These are phyloP conservation scores for Hemisphaericaspora subhashii DNA, from an alignment of 1,139 yeast species.

Conservation along the genomic window DNA sequence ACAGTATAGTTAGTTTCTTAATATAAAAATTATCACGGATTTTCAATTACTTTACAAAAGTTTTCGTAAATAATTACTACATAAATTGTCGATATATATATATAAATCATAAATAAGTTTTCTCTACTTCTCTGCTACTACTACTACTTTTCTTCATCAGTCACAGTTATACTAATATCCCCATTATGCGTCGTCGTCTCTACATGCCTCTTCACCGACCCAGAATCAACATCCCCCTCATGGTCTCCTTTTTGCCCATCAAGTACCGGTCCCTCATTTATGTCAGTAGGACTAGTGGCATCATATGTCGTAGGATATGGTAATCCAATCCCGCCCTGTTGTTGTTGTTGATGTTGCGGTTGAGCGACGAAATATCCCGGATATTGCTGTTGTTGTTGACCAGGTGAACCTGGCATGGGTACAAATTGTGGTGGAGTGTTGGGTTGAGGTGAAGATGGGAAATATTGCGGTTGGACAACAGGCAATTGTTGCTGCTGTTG, in stretches of 20 bases:
- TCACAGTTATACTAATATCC: constrained; percentile 10
- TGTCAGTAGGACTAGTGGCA: neutral
- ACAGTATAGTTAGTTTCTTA: constrained; percentile 6
- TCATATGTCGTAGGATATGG: constrained; percentile 13
- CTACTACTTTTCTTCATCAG: constrained; percentile 6
- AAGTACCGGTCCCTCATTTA: neutral
- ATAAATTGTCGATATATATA: neutral
- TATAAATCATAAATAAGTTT: neutral
- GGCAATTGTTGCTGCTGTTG: constrained; percentile 20
- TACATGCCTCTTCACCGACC: neutral
- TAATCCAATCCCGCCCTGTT: constrained; percentile 5
- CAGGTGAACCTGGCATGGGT: constrained; percentile 12
- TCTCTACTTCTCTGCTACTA: neutral
- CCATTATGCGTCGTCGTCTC: constrained; percentile 3
- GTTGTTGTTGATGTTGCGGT: constrained; percentile 10
- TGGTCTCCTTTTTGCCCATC: neutral
- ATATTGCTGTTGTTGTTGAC: constrained; percentile 1
- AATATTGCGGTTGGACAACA: constrained; percentile 45
- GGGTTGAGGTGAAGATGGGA: constrained; percentile 38
- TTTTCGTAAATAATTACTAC: too few species aligned
- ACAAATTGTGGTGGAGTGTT: constrained; percentile 10
- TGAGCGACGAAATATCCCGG: constrained; percentile 1
- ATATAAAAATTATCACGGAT: neutral
- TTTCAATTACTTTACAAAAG: neutral
- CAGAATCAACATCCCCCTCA: neutral